Evolutionary conservation across 1,284 basidiomycete genomes (phyloP).

Genomic region (Puccinia coronata): DNA sequence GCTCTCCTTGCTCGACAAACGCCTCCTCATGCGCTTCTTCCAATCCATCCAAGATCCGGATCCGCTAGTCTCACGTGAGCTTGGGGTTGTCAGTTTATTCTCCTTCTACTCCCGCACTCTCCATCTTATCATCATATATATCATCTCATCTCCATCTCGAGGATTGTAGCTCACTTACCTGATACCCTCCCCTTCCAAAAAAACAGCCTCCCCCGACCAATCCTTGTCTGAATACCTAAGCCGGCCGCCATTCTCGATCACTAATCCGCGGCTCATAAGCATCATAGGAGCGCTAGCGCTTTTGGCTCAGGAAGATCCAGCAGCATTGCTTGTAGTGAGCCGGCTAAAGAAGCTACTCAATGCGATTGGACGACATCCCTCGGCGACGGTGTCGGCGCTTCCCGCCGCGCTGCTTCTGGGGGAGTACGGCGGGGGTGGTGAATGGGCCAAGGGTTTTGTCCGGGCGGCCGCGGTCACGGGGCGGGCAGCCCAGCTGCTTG

Average conservation of each 20-base stretch:
- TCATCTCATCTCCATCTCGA: not conserved
- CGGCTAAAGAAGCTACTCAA: not conserved
- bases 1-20: slow-evolving; percentile 25
- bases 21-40: slow-evolving; percentile 32
- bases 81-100: not conserved
- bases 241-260: slow-evolving; percentile 20
- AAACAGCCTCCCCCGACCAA: not conserved
- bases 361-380: slow-evolving; percentile 6
- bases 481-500: slow-evolving; percentile 20
- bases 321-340: not conserved
- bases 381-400: not conserved
- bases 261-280: not conserved
- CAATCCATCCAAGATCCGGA: slow-evolving; percentile 17
- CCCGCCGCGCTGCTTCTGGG: slow-evolving; percentile 20
- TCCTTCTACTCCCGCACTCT: slow-evolving; percentile 20
- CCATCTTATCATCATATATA: not conserved
- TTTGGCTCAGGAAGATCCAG: not conserved
- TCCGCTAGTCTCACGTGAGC: slow-evolving; percentile 18
- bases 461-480: slow-evolving; percentile 29
- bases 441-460: slow-evolving; percentile 32
- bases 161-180: not conserved
- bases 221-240: slow-evolving; percentile 3
- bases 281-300: slow-evolving; percentile 3
- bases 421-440: slow-evolving; percentile 16
- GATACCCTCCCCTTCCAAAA: not conserved